Evolutionary conservation across 148 eudicot genomes (phyloP).

Genomic region (Cornus kousa): DNA sequence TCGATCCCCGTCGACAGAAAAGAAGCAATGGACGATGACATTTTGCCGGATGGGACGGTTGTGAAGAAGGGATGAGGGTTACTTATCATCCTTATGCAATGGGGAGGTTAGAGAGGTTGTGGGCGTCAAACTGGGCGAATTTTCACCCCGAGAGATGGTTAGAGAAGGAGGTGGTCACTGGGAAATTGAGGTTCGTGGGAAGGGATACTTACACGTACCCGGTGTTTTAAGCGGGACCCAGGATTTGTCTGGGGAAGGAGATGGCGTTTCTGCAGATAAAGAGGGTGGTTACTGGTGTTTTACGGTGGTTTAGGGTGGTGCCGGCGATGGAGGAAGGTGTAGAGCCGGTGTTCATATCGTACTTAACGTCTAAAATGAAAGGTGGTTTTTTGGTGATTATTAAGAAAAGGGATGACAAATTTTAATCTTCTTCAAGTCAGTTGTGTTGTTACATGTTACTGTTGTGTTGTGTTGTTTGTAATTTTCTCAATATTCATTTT

Average conservation of each 20-base stretch:
- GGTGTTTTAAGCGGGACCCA: conserved; percentile 54
- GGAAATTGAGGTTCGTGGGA: conserved; percentile 20
- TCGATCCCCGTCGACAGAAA: conserved; percentile 35
- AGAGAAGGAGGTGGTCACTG: conserved; percentile 14
- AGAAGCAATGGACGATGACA: conserved; percentile 25
- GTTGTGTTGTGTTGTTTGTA: too few relatives aligned
- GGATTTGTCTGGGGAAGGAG: conserved; percentile 51
- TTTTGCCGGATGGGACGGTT: conserved; percentile 46
- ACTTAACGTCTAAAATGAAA: conserved; percentile 41
- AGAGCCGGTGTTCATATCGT: conserved; percentile 36
- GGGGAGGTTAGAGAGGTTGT: conserved; percentile 41
- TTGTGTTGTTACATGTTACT: too few relatives aligned
- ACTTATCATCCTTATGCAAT: conserved; percentile 42
- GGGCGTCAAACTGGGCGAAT: conserved; percentile 43
- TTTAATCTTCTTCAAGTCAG: too few relatives aligned
- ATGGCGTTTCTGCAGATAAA: conserved; percentile 63
- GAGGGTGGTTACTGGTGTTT: conserved; percentile 37
- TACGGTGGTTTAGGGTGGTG: conserved; percentile 21
- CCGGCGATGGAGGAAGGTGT: conserved; percentile 13
- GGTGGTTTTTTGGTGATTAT: conserved; percentile 30
- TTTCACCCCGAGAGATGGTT: conserved; percentile 47
- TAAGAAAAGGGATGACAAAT: conserved; percentile 21
- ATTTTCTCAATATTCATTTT: too few relatives aligned
- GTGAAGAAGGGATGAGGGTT: conserved; percentile 30
- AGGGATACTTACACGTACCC: conserved; percentile 33